Base-by-base conservation (phyloP, 805 yeast species). In the Novakomyces olei region DNA sequence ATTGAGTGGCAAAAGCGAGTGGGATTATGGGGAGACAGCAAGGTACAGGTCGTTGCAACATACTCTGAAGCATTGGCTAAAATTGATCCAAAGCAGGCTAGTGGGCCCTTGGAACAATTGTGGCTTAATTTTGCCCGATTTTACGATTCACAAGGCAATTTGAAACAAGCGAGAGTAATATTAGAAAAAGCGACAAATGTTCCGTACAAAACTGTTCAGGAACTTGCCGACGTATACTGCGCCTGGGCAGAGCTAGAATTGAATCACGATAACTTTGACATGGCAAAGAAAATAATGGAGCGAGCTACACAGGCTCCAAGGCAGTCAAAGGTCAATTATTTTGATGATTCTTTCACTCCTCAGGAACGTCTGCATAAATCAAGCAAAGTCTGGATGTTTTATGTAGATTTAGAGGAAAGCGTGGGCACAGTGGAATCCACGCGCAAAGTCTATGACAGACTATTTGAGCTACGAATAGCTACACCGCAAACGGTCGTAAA, bases 181-280 rank as follows among this genome's bases (percentile, higher is more conserved):
- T 66, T 63, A 35, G 66, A 68, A 24, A 70, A 70, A 31, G 72
- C 85, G 0, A 55, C 68, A 1, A 68, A 69, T 35, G 83, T 81
- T 0, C 83, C 81, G 4, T 80, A 63, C 50, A 61, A 55, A 17
- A 51, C 60, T 10, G 52, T 68, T 0, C 65, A 66, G 15, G 93
- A 80, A 37, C 51, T 80, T 15, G 76, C 72, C 2, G 63, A 62
- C 2, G 49, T 83, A 5, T 77, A 80, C 65, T 54, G 67, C n/a
- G 63, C 61, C 12, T 83, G 94, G 93, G 59, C 74, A 4, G 75
- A 75, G 36, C 53, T 67, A 50, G 74, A 72, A 37, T 43, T 76
- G 19, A 53, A 62, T 16, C 50, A 54, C 12, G 65, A 58, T 15
- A 59, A 69, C 33, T 48, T 67, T 15, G 64, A 60, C 1, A 50